Evolutionary conservation across 805 yeast species (phyloP), one percentile per base, ranked within the genome.

Genomic region (Candida nonsorbophila): DNA sequence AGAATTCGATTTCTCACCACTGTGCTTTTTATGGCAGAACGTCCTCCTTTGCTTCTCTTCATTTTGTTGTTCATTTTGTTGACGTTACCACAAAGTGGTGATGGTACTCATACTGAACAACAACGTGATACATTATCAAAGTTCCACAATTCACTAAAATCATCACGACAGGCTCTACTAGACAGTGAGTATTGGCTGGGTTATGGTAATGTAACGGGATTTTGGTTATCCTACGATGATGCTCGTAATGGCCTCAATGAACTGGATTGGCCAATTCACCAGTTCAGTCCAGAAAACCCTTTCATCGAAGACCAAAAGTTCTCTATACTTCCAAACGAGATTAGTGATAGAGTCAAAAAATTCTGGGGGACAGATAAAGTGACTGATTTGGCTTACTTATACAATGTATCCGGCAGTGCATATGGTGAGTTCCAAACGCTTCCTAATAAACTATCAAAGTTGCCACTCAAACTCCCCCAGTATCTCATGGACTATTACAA

Each of bases 141-240:
- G 11, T 61, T 50, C 35, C 56, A 51, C 28, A 34, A 42, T n/a
- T 33, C 44, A 16, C 37, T 62, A 5, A 30, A 32, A 19, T 20
- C 31, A n/a, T 29, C 41, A 24, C 43, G 32, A n/a, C 22, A 28
- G 4, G 37, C 40, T 24, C 37, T 79, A 19, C 41, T 38, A 9
- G 56, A 63, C 21, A 49, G 72, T 24, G 62, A 69, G 1, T 79
- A 69, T 49, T 31, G 47, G 12, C 36, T 54, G 4, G 85, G 84
- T 5, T 79, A 77, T 47, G 82, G 83, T 1, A 80, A 83, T 42
- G 51, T 84, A 10, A 81, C 92, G 0, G 95, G 95, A 3, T 73
- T 79, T 34, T 68, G 65, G 42, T 53, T 79, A 19, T 74, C 85
- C 17, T 84, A 83, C 42, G 59, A 65, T 7, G 94, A 81, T 51